Evolutionary conservation across 768 basidiomycete genomes (phyloP).

Genomic region (Chlorophyllum brunneum): DNA sequence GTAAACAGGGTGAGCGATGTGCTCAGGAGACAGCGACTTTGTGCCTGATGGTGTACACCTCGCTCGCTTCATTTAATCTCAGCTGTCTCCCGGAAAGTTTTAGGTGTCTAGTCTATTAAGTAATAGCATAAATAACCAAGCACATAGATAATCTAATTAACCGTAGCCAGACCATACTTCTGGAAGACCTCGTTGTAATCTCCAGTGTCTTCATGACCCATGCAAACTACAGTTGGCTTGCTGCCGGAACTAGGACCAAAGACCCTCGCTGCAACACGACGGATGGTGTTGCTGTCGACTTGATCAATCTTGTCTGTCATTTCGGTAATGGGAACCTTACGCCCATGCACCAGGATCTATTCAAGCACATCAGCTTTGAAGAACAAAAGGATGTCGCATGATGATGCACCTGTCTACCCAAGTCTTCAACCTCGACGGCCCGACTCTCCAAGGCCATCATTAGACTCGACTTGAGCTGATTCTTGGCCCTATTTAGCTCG

Average conservation of each 20-base stretch:
- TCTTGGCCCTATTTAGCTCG: slow-evolving; percentile 87
- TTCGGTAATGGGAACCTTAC: slow-evolving; percentile 83
- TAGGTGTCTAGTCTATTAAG: no score
- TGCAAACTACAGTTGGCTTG: slow-evolving; percentile 76
- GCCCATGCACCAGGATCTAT: slow-evolving; percentile 80
- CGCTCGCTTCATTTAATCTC: no score
- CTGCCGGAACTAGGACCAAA: slow-evolving; percentile 62
- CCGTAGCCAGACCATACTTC: slow-evolving; percentile 62
- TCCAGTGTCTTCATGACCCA: slow-evolving; percentile 78
- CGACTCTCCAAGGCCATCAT: slow-evolving; percentile 95
- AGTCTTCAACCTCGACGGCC: slow-evolving; percentile 81
- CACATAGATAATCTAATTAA: slow-evolving; percentile 8
- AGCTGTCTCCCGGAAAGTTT: no score
- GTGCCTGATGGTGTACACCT: no score
- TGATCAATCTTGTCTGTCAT: slow-evolving; percentile 87
- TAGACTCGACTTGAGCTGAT: slow-evolving; percentile 88
- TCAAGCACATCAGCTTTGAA: slow-evolving; percentile 10
- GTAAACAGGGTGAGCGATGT: no score
- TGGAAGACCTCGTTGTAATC: slow-evolving; percentile 58
- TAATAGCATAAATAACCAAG: neutral
- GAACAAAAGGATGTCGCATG: neutral
- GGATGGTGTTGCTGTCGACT: slow-evolving; percentile 66
- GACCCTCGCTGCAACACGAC: slow-evolving; percentile 70
- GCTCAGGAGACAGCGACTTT: no score
- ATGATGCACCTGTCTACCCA: slow-evolving; percentile 74